phyloP scores from a whole-genome alignment of 345 rosid genomes.

The Lepidium didymum region DNA sequence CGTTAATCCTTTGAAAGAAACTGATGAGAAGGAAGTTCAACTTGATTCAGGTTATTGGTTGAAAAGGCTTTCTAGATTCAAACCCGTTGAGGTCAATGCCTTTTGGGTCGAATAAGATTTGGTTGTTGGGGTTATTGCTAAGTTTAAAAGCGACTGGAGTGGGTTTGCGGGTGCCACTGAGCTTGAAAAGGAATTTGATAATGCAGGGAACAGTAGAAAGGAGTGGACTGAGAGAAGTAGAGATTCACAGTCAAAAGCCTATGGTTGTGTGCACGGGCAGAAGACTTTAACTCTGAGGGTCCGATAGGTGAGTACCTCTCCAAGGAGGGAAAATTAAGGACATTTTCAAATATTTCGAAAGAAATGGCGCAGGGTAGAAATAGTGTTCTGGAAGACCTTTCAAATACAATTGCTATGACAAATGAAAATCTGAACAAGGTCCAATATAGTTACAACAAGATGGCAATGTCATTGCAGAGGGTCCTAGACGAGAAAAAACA shows the following conservation, averaged over 20 bases:
- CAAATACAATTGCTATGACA: slow-evolving; percentile 47
- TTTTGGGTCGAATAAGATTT: slow-evolving; percentile 41
- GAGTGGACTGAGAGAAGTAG: slow-evolving; percentile 44
- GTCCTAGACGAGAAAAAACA: slow-evolving; percentile 69
- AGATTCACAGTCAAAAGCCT: slow-evolving; percentile 33
- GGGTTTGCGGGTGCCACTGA: slow-evolving; percentile 50
- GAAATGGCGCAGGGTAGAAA: slow-evolving; percentile 38
- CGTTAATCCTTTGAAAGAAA: slow-evolving; percentile 28
- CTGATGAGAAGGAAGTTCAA: slow-evolving; percentile 23
- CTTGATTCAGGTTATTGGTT: slow-evolving; percentile 49
- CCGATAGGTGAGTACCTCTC: slow-evolving; percentile 67
- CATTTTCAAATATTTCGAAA: slow-evolving; percentile 41
- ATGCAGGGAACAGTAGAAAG: slow-evolving; percentile 36
- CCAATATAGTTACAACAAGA: slow-evolving; percentile 51
- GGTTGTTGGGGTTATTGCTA: slow-evolving; percentile 45
- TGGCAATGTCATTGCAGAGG: slow-evolving; percentile 48
- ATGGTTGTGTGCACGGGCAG: slow-evolving; percentile 77
- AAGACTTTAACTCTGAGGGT: slow-evolving; percentile 52
- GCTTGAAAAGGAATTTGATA: slow-evolving; percentile 62
- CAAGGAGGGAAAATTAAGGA: slow-evolving; percentile 48
- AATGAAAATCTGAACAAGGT: slow-evolving; percentile 52
- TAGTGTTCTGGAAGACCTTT: slow-evolving; percentile 43
- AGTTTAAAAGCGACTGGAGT: slow-evolving; percentile 51
- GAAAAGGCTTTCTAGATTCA: slow-evolving; percentile 46
- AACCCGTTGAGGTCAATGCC: slow-evolving; percentile 44